Evolutionary conservation across 495 filamentous ascomycete genomes (phyloP), one percentile per base, ranked within the genome.

Genomic region (Thermochaetoides thermophila): DNA sequence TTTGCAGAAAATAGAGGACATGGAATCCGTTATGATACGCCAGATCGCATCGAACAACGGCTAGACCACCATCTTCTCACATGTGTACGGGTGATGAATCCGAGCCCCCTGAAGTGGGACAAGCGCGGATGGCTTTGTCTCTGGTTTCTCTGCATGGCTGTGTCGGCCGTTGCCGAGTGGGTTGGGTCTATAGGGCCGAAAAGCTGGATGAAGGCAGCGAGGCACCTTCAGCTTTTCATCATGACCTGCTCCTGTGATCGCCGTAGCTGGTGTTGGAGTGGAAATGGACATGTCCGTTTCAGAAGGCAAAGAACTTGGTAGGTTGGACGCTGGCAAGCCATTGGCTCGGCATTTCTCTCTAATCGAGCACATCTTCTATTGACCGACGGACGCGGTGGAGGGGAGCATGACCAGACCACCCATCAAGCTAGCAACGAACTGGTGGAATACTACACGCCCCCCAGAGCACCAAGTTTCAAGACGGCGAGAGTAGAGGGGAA

Each of bases 91-190:
- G 34, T 42, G 42, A 41, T 38, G 27, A 17, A 35, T 41, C 31
- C 33, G 22, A n/a, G n/a, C 27, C 23, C 23, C 15, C 16, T 39
- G 13, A 31, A 42, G 48, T 50, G 23, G 38, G 30, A 50, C 44
- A 44, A 40, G 22, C 21, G 27, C 36, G 42, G 42, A 38, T 46
- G 39, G 44, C 31, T 45, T 43, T 44, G 48, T 46, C 42, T 46
- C 38, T 40, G 35, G 42, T 38, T 35, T 37, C 30, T 24, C 38
- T 44, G 47, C 38, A 46, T 42, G 32, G 42, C 30, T 49, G 31
- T 49, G 39, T 51, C 50, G 50, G 50, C 50, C 39, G 40, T 44
- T 44, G 48, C 50, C 50, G 50, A 50, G 42, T 40, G 42, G 30
- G 48, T 46, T 38, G 46, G 27, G 37, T 18, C 39, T 49, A 52